Evolutionary conservation across 768 basidiomycete species (phyloP).

Genomic region (Heimioporus sp.): DNA sequence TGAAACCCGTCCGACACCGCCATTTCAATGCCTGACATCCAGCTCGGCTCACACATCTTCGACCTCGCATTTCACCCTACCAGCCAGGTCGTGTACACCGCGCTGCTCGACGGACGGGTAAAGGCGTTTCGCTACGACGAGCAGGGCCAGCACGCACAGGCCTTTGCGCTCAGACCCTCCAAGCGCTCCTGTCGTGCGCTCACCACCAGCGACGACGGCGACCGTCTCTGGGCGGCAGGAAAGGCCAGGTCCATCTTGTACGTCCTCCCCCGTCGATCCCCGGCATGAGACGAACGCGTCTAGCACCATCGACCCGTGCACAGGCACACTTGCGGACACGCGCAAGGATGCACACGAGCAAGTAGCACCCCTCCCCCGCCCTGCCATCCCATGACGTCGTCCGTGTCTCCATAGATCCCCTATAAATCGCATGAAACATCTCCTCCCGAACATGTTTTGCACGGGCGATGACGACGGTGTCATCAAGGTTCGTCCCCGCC

Average conservation of each 20-base stretch:
- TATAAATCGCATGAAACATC: slow-evolving; percentile 79
- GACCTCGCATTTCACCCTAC: slow-evolving; percentile 87
- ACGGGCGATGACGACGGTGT: slow-evolving; percentile 95
- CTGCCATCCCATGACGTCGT: slow-evolving; percentile 27
- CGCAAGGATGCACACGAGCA: slow-evolving; percentile 64
- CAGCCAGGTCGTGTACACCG: slow-evolving; percentile 66
- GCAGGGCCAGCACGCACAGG: slow-evolving; percentile 52
- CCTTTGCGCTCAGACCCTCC: slow-evolving; percentile 68
- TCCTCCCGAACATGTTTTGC: slow-evolving; percentile 68
- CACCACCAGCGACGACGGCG: slow-evolving; percentile 64
- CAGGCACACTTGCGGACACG: slow-evolving; percentile 50
- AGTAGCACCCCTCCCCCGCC: slow-evolving; percentile 28
- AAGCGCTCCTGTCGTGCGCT: slow-evolving; percentile 84
- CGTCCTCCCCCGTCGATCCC: slow-evolving; percentile 24
- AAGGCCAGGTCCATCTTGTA: slow-evolving; percentile 81
- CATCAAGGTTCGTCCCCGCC: slow-evolving; percentile 63
- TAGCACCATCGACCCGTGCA: slow-evolving; percentile 67
- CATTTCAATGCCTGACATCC: slow-evolving; percentile 48
- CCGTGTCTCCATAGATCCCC: slow-evolving; percentile 56
- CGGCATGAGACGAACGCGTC: slow-evolving; percentile 11
- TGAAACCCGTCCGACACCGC: too few relatives aligned
- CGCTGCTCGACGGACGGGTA: slow-evolving; percentile 78
- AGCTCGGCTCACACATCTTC: slow-evolving; percentile 77
- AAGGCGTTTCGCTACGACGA: slow-evolving; percentile 81
- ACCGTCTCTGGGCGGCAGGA: slow-evolving; percentile 71